Evolutionary conservation across 805 yeast genomes (phyloP).

Genomic region (Candida ponderosae): DNA sequence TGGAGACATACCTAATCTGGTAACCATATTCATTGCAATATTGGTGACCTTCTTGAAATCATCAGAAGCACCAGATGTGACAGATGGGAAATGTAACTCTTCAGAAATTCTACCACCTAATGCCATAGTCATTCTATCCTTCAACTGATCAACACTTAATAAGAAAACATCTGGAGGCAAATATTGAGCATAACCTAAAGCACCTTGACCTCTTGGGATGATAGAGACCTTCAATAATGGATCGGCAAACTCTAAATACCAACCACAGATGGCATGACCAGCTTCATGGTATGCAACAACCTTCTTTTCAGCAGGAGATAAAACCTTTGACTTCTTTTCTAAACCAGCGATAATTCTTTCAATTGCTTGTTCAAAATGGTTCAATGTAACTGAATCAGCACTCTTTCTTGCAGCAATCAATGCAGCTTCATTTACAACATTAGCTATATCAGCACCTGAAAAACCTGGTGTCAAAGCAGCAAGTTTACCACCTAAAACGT

Average conservation of each 20-base stretch:
- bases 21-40: conserved; percentile 87
- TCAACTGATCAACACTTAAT: conserved; percentile 65
- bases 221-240: conserved; percentile 90
- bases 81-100: conserved; percentile 79
- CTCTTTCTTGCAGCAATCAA: conserved; percentile 81
- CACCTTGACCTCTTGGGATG: conserved; percentile 92
- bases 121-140: conserved; percentile 88
- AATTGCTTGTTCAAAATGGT: conserved; percentile 86
- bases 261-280: conserved; percentile 94
- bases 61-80: conserved; percentile 88
- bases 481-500: conserved; percentile 69
- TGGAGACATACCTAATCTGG: conserved; percentile 81
- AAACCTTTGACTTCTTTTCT: conserved; percentile 74
- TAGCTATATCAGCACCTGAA: conserved; percentile 94
- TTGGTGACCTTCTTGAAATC: conserved; percentile 88
- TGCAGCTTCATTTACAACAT: conserved; percentile 92
- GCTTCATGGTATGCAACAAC: conserved; percentile 95
- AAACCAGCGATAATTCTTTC: conserved; percentile 95
- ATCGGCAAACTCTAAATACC: conserved; percentile 84
- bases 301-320: conserved; percentile 73
- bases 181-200: conserved; percentile 93
- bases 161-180: conserved; percentile 85
- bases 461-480: conserved; percentile 94
- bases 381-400: conserved; percentile 49
- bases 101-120: conserved; percentile 90